These are phyloP conservation scores for Fusarium newnesense DNA, from an alignment of 2,329 filamentous ascomycete species.

Conservation along the genomic window DNA sequence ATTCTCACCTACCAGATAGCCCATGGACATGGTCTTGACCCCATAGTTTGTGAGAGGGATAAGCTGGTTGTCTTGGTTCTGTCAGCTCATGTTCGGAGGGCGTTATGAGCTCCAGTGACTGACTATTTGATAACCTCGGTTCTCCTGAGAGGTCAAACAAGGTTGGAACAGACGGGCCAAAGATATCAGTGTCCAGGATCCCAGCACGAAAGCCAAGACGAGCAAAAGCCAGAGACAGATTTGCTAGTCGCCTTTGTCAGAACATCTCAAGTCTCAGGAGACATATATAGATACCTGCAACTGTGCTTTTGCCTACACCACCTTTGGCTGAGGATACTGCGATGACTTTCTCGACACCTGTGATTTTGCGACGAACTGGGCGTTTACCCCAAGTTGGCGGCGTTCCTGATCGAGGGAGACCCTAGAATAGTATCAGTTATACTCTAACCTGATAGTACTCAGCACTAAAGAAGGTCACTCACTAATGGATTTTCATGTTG, in stretches of 20 bases:
- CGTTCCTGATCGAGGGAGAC: slow-evolving; percentile 80
- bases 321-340: slow-evolving; percentile 98
- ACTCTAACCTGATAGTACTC: not conserved
- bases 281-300: slow-evolving; percentile 69
- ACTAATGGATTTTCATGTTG: slow-evolving; percentile 91
- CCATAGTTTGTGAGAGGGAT: slow-evolving; percentile 93
- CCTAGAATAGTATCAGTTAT: slow-evolving; percentile 60
- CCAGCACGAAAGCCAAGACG: slow-evolving; percentile 83
- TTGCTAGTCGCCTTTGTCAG: slow-evolving; percentile 60
- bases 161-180: slow-evolving; percentile 93
- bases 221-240: slow-evolving; percentile 88
- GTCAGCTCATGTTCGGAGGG: slow-evolving; percentile 7
- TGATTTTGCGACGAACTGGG: slow-evolving; percentile 82
- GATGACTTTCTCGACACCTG: slow-evolving; percentile 88
- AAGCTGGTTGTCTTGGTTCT: slow-evolving; percentile 74
- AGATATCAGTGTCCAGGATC: slow-evolving; percentile 95
- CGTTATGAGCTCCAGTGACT: slow-evolving; percentile 42
- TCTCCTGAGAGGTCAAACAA: slow-evolving; percentile 84
- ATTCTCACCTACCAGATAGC: slow-evolving; percentile 83
- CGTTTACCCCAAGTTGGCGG: slow-evolving; percentile 72
- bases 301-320: slow-evolving; percentile 96
- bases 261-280: not conserved
- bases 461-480: not conserved
- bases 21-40: slow-evolving; percentile 98
- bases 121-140: slow-evolving; percentile 78